phyloP scores from a whole-genome alignment of 495 filamentous ascomycete species.

The Neurospora sp. region DNA sequence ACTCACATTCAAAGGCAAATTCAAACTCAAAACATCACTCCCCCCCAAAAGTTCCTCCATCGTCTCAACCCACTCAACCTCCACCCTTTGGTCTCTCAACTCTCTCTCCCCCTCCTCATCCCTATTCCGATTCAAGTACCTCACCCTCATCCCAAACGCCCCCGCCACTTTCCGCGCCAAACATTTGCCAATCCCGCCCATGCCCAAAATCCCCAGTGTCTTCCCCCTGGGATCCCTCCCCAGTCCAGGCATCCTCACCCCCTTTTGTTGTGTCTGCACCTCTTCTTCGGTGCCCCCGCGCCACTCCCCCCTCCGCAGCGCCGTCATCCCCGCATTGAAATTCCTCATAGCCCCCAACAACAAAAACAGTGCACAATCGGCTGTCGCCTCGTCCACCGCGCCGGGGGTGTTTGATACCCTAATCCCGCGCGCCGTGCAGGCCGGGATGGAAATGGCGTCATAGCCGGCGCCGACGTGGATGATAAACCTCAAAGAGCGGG shows the following conservation, averaged over 20 bases:
- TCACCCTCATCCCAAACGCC: constrained; percentile 55
- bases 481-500: constrained; percentile 61
- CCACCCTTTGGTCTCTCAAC: constrained; percentile 52
- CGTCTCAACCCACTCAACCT: constrained; percentile 48
- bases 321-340: constrained; percentile 52
- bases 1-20: constrained; percentile 61
- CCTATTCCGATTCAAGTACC: constrained; percentile 54
- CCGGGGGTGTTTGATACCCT: constrained; percentile 72
- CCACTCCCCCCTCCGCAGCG: constrained; percentile 53
- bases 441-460: constrained; percentile 65
- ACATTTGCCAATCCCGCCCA: constrained; percentile 73
- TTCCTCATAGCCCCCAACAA: constrained; percentile 67
- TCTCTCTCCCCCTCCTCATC: constrained; percentile 42
- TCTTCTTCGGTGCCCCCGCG: constrained; percentile 15
- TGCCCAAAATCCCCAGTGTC: constrained; percentile 69
- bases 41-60: constrained; percentile 56
- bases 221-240: constrained; percentile 65
- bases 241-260: constrained; percentile 18
- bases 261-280: no score
- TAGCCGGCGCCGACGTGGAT: constrained; percentile 84
- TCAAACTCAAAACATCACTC: constrained; percentile 69
- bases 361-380: constrained; percentile 67
- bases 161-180: constrained; percentile 34
- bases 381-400: constrained; percentile 71
- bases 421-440: constrained; percentile 56